Evolutionary conservation across 805 yeast species (phyloP), one percentile per base, ranked within the genome.

Genomic region (baker's yeast (Saccharomyces cerevisiae)): DNA sequence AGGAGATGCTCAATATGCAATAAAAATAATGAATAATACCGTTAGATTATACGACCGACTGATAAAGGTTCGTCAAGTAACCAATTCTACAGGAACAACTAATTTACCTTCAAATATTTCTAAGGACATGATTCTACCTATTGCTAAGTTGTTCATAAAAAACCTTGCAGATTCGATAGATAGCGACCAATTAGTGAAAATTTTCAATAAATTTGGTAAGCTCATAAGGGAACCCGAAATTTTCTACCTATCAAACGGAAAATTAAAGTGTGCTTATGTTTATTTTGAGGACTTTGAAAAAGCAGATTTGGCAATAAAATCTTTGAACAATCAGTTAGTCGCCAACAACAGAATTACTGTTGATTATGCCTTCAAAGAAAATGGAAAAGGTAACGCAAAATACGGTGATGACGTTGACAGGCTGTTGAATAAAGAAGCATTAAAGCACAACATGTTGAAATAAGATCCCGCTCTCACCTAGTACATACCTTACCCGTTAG

Each of bases 361-460:
- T 2, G 79, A 79, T 31, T 90, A 89, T 65, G 94, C 96, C 0
- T 82, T 76, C 63, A 89, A 87, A 68, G 81, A 80, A 53, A 63
- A 59, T 74, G 51, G 78, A 75, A 78, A 55, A 65, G 78, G 55
- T 10, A 60, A 59, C 9, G 81, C 81, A 21, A 76, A 79, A 49
- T 95, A 88, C 61, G 97, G 97, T n/a, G 91, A 85, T 61, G 78
- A 76, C 41, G 81, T 82, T 0, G 97, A 91, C 66, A 75, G 97
- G 60, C 58, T 78, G 52, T 74, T 90, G 53, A 91, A 92, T 10
- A 74, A 73, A 41, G 82, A 79, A 60, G 90, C 89, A 2, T 74
- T 76, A 61, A 71, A 71, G 59, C 73, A 79, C 59, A 70, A 71
- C 41, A 26, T 64, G 32, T 36, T 66, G 14, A 54, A 51, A 30